Evolutionary conservation across 805 yeast genomes (phyloP).

Genomic region (Suhomyces pyralidae): DNA sequence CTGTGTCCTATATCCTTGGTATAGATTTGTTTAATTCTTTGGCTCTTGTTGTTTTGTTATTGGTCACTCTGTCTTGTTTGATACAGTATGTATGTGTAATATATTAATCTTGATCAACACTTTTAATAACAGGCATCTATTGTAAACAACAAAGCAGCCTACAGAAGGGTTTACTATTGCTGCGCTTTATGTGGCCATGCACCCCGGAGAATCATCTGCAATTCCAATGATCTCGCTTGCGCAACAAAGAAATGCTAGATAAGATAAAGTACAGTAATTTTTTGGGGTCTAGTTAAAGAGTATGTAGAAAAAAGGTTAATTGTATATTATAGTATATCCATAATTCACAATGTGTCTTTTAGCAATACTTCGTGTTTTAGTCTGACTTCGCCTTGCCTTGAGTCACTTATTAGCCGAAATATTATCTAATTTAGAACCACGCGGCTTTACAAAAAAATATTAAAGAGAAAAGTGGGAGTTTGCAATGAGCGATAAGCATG

Average conservation of each 20-base stretch:
- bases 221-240: neutral
- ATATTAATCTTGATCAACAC: neutral
- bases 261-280: no score
- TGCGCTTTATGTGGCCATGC: neutral
- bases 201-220: neutral
- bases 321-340: no score
- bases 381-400: neutral
- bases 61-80: neutral
- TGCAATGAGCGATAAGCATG: conserved; percentile 1
- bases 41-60: conserved; percentile 2
- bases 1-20: neutral
- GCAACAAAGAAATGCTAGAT: no score
- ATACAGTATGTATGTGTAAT: conserved; percentile 3
- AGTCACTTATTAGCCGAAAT: neutral
- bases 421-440: neutral
- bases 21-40: conserved; percentile 1
- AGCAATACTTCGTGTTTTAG: no score
- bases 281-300: no score
- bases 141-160: no score
- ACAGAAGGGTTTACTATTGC: neutral
- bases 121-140: no score
- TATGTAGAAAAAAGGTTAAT: no score
- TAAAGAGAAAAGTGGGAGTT: neutral
- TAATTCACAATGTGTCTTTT: no score
- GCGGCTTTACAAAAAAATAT: neutral